Conservation (phyloP, 345 rosid species). For the Aethionema arabicum region DNA sequence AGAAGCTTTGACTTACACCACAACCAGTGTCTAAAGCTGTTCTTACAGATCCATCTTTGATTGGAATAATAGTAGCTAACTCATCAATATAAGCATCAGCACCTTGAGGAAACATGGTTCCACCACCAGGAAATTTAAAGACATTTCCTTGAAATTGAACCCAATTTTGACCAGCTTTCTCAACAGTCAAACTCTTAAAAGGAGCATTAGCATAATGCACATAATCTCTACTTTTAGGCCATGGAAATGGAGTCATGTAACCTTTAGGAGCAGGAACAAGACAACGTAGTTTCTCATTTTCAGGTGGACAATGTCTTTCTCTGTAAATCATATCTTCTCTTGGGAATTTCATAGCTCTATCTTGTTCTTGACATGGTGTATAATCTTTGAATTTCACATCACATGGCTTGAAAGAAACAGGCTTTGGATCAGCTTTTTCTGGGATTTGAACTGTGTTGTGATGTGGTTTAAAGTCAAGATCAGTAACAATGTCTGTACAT, state of each 20-base stretch:
- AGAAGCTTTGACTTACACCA: constrained; percentile 57
- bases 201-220: constrained; percentile 95
- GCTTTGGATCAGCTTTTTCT: constrained; percentile 52
- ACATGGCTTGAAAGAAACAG: constrained; percentile 62
- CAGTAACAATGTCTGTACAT: constrained; percentile 50
- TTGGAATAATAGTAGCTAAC: constrained; percentile 83
- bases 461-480: constrained; percentile 73
- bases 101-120: constrained; percentile 99
- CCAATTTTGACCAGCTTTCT: constrained; percentile 94
- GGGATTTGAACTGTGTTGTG: constrained; percentile 66
- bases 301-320: constrained; percentile 92
- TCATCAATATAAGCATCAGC: constrained; percentile 95
- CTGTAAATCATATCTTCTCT: constrained; percentile 92
- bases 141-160: constrained; percentile 85
- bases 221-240: constrained; percentile 97
- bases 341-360: constrained; percentile 84
- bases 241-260: constrained; percentile 81
- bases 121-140: constrained; percentile 97
- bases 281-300: constrained; percentile 75
- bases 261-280: constrained; percentile 95
- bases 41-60: constrained; percentile 82
- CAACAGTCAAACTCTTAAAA: constrained; percentile 77
- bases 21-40: constrained; percentile 98
- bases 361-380: constrained; percentile 97
- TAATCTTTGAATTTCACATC: constrained; percentile 76